Base-by-base conservation (phyloP, 768 basidiomycete genomes). In the Suillus spraguei region DNA sequence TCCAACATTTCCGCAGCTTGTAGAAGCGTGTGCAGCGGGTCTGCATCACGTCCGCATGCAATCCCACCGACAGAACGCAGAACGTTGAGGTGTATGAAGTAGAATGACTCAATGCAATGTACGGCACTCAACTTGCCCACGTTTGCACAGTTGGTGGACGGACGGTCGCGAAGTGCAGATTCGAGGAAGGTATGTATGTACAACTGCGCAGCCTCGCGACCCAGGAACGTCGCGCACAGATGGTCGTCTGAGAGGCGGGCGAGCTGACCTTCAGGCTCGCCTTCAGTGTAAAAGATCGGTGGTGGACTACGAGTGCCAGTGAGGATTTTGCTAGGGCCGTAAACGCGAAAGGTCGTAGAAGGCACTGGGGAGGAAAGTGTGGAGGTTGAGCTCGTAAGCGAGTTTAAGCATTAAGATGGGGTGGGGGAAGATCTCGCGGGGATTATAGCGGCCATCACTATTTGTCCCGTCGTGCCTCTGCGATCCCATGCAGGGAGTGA, bases 341-440 rank as follows among this genome's bases (percentile, higher is more conserved):
- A 91, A n/a, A 49, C 91, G 82, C 2, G 87, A 84, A 54, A 92
- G 80, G 66, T 92, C 90, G 71, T 91, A 92, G 68, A 90, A 83
- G 0, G 90, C 91, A 28, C 88, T 78, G 4, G 88, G 85, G n/a
- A 92, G 81, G 61, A 92, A 71, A 6, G 81, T 75, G 14, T 80
- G 76, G 0, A 90, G 72, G 58, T 80, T 79, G 67, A 92, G 83
- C 60, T 90, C 87, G 28, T 86, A 75, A 1, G 90, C 89, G 63
- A 93, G 83, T 58, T 86, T 81, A 74, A 92, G 87, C 65, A 88
- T 81, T 61, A 89, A 82, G 65, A 91, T 81, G 9, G 91, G 91
- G 72, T 91, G 89, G 0, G 89, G 77, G 67, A 80, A 87, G 46
- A 73, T 71, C 52, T 85, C 83, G 33, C 87, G 83, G 0, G 91